Evolutionary conservation across 2,329 filamentous ascomycete species (phyloP), one percentile per base, ranked within the genome.

Genomic region (Aspergillus unguis): DNA sequence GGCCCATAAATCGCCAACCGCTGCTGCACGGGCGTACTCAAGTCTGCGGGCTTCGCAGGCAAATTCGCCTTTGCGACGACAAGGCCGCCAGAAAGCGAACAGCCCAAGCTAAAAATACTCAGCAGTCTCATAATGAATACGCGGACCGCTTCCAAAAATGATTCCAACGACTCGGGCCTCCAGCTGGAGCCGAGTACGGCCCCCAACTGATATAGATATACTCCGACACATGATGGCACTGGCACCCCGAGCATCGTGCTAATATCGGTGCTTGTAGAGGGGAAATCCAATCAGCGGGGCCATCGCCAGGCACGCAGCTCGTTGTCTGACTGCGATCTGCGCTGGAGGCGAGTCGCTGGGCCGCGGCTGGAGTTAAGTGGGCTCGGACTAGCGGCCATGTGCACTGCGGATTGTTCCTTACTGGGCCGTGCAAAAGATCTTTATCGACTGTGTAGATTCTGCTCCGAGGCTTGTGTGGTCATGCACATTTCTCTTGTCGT

Each of bases 11-110:
- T 69, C 17, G 79, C 75, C 48, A 82, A 68, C 4, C 80, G 77
- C 61, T 82, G 79, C 62, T 82, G 80, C 17, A 76, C 71, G 3
- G 80, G 80, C 1, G 80, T 83, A 2, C 79, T 77, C 65, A 75
- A 54, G 57, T 83, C 80, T 1, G 58, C 38, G 1, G 80, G 80
- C 33, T 75, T 75, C 5, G 72, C 44, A 6, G 79, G 79, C 57
- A 74, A 78, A 48, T 68, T 73, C 3, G 66, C 71, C 23, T 47
- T 53, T 11, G 63, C 67, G 2, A 60, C 40, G 25, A 56, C 63
- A 43, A 46, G 3, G 52, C 58, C 35, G 63, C 65, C 38, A 71
- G 43, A 29, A 65, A 35, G 10, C 67, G 66, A 5, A 67, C 54
- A 37, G 53, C 57, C 54, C 17, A 17, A 17, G 17, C 58, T 64